Evolutionary conservation across 1,139 yeast genomes (phyloP).

Genomic region (Geotrichum fermentans): DNA sequence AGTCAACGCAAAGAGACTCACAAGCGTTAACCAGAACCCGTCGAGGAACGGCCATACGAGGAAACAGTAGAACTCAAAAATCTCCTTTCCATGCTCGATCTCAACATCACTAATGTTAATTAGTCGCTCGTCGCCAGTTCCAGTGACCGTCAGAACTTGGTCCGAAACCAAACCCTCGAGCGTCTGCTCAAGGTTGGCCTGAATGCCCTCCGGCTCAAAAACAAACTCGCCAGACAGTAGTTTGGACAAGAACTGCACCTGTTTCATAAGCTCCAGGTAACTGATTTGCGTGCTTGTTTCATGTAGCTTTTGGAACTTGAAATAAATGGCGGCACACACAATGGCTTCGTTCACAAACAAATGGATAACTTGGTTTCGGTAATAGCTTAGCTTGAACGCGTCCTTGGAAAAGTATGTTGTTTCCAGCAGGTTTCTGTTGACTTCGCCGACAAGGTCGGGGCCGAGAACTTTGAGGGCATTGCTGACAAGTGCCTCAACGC

Average conservation of each 20-base stretch:
- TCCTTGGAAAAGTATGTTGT: conserved; percentile 41
- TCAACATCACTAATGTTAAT: conserved; percentile 25
- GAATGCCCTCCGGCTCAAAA: conserved; percentile 39
- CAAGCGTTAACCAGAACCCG: conserved; percentile 43
- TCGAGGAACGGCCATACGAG: conserved; percentile 45
- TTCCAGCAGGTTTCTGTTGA: conserved; percentile 37
- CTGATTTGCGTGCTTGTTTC: conserved; percentile 23
- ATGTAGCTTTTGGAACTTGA: conserved; percentile 22
- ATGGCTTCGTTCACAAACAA: conserved; percentile 42
- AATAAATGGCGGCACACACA: conserved; percentile 39
- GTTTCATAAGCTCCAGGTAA: conserved; percentile 28
- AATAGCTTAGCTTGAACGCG: conserved; percentile 41
- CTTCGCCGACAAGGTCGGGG: conserved; percentile 37
- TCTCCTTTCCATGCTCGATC: conserved; percentile 35
- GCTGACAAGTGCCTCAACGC: conserved; percentile 35
- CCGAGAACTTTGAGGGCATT: conserved; percentile 42
- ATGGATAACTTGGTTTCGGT: conserved; percentile 43
- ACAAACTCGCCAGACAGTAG: conserved; percentile 43
- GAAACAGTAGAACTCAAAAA: conserved; percentile 42
- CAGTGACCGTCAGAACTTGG: conserved; percentile 28
- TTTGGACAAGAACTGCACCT: conserved; percentile 36
- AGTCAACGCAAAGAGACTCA: conserved; percentile 38
- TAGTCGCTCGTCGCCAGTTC: conserved; percentile 6
- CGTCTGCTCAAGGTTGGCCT: conserved; percentile 35
- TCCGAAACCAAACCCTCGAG: conserved; percentile 33